phyloP scores from a whole-genome alignment of 2,329 filamentous ascomycete genomes.

The Dothiorella sarmentorum region DNA sequence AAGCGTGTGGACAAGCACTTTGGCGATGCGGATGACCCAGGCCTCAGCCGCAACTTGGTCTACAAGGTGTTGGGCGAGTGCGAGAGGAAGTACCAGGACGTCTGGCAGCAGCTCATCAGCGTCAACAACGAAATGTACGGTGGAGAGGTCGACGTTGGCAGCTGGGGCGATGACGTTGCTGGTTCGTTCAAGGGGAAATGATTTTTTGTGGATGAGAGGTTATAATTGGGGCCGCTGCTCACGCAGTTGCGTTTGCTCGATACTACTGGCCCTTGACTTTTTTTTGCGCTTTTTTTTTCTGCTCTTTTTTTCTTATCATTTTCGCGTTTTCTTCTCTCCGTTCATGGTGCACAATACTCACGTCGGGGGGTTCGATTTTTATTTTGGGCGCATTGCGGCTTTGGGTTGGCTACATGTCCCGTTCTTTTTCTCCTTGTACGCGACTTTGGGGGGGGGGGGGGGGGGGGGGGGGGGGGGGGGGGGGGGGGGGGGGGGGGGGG shows the following conservation, averaged over 20 bases:
- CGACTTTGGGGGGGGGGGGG: too few species aligned
- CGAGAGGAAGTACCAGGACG: conserved; percentile 53
- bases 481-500: too few species aligned
- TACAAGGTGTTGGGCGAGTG: conserved; percentile 59
- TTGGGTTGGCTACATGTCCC: conserved; percentile 2
- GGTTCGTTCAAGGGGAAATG: conserved; percentile 11
- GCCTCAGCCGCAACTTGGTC: conserved; percentile 58
- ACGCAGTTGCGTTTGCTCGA: background rate
- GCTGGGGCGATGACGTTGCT: conserved; percentile 17
- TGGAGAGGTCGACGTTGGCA: conserved; percentile 42
- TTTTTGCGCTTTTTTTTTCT: background rate
- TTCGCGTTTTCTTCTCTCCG: background rate
- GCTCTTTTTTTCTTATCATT: background rate
- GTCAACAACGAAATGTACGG: conserved; percentile 45
- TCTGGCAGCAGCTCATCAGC: conserved; percentile 48
- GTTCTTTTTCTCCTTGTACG: background rate
- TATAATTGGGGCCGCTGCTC: background rate
- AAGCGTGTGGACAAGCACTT: conserved; percentile 98
- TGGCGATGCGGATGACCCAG: conserved; percentile 77
- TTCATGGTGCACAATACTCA: background rate
- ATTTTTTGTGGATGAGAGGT: background rate
- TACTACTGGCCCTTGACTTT: background rate
- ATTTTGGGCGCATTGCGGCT: background rate
- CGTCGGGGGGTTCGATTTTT: background rate
- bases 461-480: too few species aligned